Conservation (phyloP, 192 early-diverging fungal genomes). For the Kickxella alabastrina region DNA sequence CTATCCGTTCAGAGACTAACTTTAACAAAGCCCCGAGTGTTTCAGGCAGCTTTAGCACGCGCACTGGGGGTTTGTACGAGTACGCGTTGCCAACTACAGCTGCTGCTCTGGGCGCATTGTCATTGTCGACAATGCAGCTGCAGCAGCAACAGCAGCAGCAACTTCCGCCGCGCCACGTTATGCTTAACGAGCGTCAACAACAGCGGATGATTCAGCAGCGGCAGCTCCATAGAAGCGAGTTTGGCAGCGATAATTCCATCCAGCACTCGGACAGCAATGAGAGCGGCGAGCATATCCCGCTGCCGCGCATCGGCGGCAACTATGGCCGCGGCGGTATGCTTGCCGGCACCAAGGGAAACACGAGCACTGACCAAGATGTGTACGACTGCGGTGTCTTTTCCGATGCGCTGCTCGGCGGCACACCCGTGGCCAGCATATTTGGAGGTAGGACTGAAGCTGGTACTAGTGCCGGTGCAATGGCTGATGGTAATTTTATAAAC, state of each 20-base stretch:
- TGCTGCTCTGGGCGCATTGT: neutral
- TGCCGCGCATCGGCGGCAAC: constrained; percentile 1
- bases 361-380: neutral
- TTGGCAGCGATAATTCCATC: neutral
- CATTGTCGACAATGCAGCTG: neutral
- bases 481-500: constrained; percentile 1
- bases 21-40: constrained; percentile 6
- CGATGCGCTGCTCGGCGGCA: neutral
- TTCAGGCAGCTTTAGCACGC: constrained; percentile 21
- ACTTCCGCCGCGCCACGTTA: constrained; percentile 8
- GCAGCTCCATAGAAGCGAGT: constrained; percentile 11
- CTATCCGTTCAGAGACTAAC: constrained; percentile 26
- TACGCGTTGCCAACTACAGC: neutral
- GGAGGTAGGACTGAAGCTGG: neutral
- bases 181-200: constrained; percentile 37
- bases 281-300: neutral
- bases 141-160: neutral
- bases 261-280: neutral
- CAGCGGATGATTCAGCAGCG: constrained; percentile 33
- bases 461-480: neutral
- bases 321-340: constrained; percentile 8
- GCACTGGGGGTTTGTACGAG: constrained; percentile 19
- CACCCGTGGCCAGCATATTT: neutral
- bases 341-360: constrained; percentile 3
- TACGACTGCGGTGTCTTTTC: neutral